These are phyloP conservation scores for Picochlorum sp. DNA, from an alignment of 139 green algal species.

Conservation along the genomic window DNA sequence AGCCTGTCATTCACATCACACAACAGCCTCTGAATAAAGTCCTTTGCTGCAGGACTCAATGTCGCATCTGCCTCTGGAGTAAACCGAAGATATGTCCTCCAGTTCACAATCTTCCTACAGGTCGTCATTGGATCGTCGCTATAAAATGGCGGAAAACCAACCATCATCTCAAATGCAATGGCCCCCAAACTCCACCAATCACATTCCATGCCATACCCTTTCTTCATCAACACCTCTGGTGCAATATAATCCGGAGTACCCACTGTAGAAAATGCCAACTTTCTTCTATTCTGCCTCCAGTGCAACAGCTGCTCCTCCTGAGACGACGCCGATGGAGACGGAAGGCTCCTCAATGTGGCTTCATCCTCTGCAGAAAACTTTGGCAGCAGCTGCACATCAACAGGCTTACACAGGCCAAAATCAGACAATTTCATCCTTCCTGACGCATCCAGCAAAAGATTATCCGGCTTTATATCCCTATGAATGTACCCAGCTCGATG, in stretches of 20 bases:
- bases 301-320: slow-evolving; percentile 44
- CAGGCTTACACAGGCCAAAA: slow-evolving; percentile 96
- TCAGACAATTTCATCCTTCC: slow-evolving; percentile 96
- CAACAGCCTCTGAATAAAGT: slow-evolving; percentile 87
- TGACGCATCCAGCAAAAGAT: slow-evolving; percentile 77
- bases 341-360: background rate
- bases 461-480: slow-evolving; percentile 97
- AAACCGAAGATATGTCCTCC: slow-evolving; percentile 83
- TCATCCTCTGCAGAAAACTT: slow-evolving; percentile 36
- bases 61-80: slow-evolving; percentile 58
- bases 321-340: slow-evolving; percentile 12
- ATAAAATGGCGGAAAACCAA: slow-evolving; percentile 96
- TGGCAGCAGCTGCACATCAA: slow-evolving; percentile 59
- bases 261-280: slow-evolving; percentile 85
- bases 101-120: slow-evolving; percentile 92
- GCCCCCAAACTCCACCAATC: slow-evolving; percentile 97
- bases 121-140: slow-evolving; percentile 59
- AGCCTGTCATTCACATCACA: slow-evolving; percentile 92
- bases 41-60: slow-evolving; percentile 32
- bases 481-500: slow-evolving; percentile 90
- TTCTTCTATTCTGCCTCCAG: slow-evolving; percentile 69
- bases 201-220: slow-evolving; percentile 96
- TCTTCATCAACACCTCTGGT: slow-evolving; percentile 90
- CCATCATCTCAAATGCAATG: slow-evolving; percentile 97
- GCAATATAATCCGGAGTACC: slow-evolving; percentile 96